phyloP scores from a whole-genome alignment of 73 alveolate genomes.

The Paramecium sexaurelia region DNA sequence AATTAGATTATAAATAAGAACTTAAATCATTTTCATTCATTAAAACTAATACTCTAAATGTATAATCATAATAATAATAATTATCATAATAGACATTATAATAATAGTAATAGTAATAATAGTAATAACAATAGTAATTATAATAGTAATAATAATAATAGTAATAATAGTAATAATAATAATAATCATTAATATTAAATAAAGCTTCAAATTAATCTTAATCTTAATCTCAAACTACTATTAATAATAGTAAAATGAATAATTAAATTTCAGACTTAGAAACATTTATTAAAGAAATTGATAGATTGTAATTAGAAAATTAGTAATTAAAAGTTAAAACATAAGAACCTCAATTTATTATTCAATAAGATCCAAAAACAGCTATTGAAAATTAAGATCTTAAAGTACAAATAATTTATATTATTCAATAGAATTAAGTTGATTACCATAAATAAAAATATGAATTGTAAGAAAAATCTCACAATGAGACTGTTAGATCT shows the following conservation, averaged over 20 bases:
- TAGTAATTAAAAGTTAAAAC: background rate
- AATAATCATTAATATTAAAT: background rate
- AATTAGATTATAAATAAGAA: background rate
- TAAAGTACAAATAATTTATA: background rate
- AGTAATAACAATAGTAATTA: background rate
- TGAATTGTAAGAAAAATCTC: conserved; percentile 17
- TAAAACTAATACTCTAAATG: background rate
- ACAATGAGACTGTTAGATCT: background rate
- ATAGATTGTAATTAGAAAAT: conserved; percentile 23
- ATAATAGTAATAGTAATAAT: background rate
- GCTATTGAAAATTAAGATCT: background rate
- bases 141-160: conserved; percentile 6
- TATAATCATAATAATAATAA: conserved; percentile 9
- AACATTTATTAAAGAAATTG: conserved; percentile 18
- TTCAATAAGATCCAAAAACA: background rate
- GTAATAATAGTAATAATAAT: conserved; percentile 5
- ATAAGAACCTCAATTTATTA: background rate
- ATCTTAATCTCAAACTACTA: background rate
- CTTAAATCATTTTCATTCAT: background rate
- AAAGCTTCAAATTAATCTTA: background rate
- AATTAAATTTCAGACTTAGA: conserved; percentile 4
- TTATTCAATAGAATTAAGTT: background rate
- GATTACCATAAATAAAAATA: conserved; percentile 3
- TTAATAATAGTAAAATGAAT: background rate
- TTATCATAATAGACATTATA: background rate